These are phyloP conservation scores for Lupinus albus DNA, from an alignment of 306 rosid genomes.

Conservation along the genomic window DNA sequence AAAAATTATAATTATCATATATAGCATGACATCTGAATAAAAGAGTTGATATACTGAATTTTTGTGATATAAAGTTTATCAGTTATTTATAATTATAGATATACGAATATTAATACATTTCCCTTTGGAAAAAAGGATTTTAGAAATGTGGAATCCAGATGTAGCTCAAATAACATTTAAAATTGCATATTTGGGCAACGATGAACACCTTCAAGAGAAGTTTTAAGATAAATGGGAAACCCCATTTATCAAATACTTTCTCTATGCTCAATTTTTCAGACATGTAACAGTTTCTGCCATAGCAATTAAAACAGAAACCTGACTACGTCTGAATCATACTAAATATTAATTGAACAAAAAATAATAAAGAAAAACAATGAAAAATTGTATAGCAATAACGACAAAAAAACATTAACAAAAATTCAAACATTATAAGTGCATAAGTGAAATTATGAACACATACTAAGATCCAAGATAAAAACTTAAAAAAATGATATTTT, in stretches of 20 bases:
- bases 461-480: too few relatives aligned
- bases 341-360: background rate
- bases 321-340: constrained; percentile 32
- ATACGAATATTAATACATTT: background rate
- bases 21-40: too few relatives aligned
- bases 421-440: too few relatives aligned
- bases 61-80: background rate
- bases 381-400: too few relatives aligned
- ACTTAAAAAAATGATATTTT: too few relatives aligned
- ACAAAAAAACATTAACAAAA: too few relatives aligned
- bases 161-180: constrained; percentile 48
- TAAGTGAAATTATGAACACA: too few relatives aligned
- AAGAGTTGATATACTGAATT: too few relatives aligned
- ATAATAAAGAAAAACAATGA: too few relatives aligned
- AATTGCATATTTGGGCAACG: constrained; percentile 40
- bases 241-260: constrained; percentile 39
- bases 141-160: constrained; percentile 42
- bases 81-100: too few relatives aligned
- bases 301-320: constrained; percentile 28
- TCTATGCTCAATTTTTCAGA: constrained; percentile 38
- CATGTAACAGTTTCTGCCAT: constrained; percentile 40
- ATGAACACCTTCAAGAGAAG: constrained; percentile 45
- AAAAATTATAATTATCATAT: too few relatives aligned
- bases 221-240: constrained; percentile 38
- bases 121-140: background rate